Base-by-base conservation (phyloP, 1,284 basidiomycete genomes). In the Ustilago shanxiensis region DNA sequence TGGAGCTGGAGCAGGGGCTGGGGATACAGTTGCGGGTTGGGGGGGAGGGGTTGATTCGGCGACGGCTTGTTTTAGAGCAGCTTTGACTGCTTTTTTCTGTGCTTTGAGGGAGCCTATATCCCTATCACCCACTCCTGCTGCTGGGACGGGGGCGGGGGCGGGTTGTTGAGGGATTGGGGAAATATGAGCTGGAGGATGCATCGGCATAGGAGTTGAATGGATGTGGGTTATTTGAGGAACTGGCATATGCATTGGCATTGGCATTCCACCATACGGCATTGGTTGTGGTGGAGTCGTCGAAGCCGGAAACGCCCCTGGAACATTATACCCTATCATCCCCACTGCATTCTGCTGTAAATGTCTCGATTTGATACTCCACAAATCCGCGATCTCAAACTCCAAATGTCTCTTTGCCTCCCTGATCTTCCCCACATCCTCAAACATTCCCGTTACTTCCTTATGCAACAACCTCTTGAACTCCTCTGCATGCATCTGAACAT, bases 361-460 rank as follows among this genome's bases (percentile, higher is more conserved):
- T 3, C 70, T 24, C 8, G 44, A 55, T 64, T 83, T 83, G 61
- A 83, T 80, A 26, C 66, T 55, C 72, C 81, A 83, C 28, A 83
- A 59, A 53, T 83, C 81, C 0, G 79, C 74, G 41, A 83, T 82
- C 49, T 83, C 81, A 24, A 68, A 63, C 63, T 83, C 81, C 31
- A 83, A 52, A 28, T 68, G 66, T 3, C 78, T 37, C 47, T 83
- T 83, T 6, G 74, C 75, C 58, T 83, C 80, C 4, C 81, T 61
- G 22, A 83, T 83, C 76, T 77, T 80, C 39, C 80, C 81, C 8
- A 83, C 80, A 35, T 83, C 81, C 24, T 83, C 80, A 74, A 83
- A 81, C 81, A 83, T 83, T 8, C 62, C 64, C 18, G 51, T 66
- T 13, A 83, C 77, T 60, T 82, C 79, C 26, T 68, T 54, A 57